These are phyloP conservation scores for Pseudoturritis turrita DNA, from an alignment of 345 rosid species.

Conservation along the genomic window DNA sequence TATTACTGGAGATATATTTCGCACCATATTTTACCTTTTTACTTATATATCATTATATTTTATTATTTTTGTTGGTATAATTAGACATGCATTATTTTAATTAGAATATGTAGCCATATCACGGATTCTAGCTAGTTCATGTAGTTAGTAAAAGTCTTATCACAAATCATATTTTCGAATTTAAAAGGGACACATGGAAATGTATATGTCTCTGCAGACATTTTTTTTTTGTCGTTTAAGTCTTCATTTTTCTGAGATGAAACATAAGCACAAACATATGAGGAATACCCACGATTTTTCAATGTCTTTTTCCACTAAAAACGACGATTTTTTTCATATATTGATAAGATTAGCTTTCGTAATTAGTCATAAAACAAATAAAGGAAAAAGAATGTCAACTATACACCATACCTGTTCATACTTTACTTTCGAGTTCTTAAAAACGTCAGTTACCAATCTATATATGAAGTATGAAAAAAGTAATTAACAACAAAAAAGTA, in stretches of 20 bases:
- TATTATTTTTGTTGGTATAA: no score
- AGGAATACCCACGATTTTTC: background rate
- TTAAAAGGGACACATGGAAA: conserved; percentile 1
- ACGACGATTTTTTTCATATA: background rate
- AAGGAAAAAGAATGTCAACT: background rate
- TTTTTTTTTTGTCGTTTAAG: background rate
- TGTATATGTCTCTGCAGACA: background rate
- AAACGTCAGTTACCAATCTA: background rate
- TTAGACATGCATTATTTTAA: background rate
- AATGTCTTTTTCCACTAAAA: background rate
- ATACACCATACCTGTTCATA: no score
- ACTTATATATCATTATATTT: no score
- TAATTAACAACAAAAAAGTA: no score
- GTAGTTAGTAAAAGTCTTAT: no score
- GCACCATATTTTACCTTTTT: no score
- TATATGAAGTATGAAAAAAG: background rate
- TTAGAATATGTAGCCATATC: no score
- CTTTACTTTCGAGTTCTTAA: background rate
- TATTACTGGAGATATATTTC: no score
- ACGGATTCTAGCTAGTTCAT: no score
- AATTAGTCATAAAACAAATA: background rate
- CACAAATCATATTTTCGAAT: background rate
- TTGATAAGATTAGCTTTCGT: background rate
- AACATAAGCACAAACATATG: background rate
- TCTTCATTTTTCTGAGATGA: background rate